phyloP scores from a whole-genome alignment of 768 basidiomycete species.

The Panellus pusillus region DNA sequence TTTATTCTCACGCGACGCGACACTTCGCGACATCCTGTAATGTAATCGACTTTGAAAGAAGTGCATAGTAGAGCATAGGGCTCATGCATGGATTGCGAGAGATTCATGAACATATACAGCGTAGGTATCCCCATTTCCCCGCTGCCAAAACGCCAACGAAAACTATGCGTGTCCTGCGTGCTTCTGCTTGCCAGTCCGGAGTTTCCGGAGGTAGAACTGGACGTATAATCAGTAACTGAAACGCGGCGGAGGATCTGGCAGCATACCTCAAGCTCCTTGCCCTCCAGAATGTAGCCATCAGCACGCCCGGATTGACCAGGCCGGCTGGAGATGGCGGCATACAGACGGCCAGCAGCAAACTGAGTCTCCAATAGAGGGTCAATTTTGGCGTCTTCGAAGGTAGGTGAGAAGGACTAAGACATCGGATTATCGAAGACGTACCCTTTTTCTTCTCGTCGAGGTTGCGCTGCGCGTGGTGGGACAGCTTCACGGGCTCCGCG shows the following conservation, averaged over 20 bases:
- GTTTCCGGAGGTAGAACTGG: conserved; percentile 93
- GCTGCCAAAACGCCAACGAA: conserved; percentile 11
- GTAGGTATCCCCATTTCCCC: conserved; percentile 19
- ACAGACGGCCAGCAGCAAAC: conserved; percentile 93
- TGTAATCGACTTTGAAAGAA: background rate
- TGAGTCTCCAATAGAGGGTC: conserved; percentile 87
- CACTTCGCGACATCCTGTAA: no score
- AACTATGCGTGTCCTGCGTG: conserved; percentile 64
- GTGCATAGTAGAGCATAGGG: conserved; percentile 9
- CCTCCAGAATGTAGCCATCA: conserved; percentile 97
- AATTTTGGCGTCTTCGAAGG: conserved; percentile 74
- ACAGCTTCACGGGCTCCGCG: conserved; percentile 74
- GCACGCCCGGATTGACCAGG: conserved; percentile 96
- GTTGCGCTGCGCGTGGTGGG: conserved; percentile 86
- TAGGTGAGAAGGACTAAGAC: background rate
- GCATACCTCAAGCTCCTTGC: conserved; percentile 93
- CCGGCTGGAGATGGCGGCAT: conserved; percentile 90
- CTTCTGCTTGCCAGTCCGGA: conserved; percentile 94
- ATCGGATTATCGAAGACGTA: conserved; percentile 28
- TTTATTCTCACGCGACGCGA: background rate
- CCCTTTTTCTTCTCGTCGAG: conserved; percentile 92
- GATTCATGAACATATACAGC: conserved; percentile 20
- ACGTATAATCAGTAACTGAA: conserved; percentile 24
- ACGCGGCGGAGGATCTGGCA: background rate
- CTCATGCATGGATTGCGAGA: conserved; percentile 17